Conservation (phyloP, 1,284 basidiomycete species). For the Irpex sp. region DNA sequence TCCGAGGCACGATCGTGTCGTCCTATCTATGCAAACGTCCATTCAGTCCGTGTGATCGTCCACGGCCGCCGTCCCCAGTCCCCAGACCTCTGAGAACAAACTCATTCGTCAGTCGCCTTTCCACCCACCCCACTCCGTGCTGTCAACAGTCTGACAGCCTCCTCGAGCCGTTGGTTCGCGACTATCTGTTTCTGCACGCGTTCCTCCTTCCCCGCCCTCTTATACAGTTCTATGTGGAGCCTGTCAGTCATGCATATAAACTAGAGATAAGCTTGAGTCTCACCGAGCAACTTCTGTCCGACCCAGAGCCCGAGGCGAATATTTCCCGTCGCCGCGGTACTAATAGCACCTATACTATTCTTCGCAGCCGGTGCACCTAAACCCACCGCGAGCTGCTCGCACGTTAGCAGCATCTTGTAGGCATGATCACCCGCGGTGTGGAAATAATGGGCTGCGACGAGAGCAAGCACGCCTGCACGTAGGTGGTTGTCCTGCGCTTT, state of each 20-base stretch:
- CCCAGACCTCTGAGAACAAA: not conserved
- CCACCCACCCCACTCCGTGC: constrained; percentile 7
- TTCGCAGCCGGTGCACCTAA: constrained; percentile 51
- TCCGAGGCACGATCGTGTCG: not conserved
- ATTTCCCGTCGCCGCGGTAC: constrained; percentile 43
- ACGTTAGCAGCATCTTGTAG: constrained; percentile 56
- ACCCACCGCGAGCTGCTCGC: constrained; percentile 65
- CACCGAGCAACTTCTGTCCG: constrained; percentile 64
- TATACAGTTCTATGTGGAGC: constrained; percentile 44
- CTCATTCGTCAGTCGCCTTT: not conserved
- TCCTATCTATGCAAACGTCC: not conserved
- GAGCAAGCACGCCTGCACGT: constrained; percentile 61
- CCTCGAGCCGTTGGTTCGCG: constrained; percentile 22
- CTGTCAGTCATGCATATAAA: not conserved
- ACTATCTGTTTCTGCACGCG: constrained; percentile 23
- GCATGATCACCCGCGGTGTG: constrained; percentile 69
- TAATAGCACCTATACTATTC: constrained; percentile 19
- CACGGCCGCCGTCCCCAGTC: not conserved
- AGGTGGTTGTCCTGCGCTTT: constrained; percentile 65
- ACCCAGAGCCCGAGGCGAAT: constrained; percentile 66
- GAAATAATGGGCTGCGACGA: constrained; percentile 65
- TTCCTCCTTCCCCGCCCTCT: constrained; percentile 45
- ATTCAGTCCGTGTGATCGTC: not conserved
- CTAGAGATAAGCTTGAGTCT: constrained; percentile 20
- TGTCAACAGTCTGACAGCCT: constrained; percentile 22